Evolutionary conservation across 2,329 filamentous ascomycete genomes (phyloP).

Genomic region (Ramichloridium luteum): DNA sequence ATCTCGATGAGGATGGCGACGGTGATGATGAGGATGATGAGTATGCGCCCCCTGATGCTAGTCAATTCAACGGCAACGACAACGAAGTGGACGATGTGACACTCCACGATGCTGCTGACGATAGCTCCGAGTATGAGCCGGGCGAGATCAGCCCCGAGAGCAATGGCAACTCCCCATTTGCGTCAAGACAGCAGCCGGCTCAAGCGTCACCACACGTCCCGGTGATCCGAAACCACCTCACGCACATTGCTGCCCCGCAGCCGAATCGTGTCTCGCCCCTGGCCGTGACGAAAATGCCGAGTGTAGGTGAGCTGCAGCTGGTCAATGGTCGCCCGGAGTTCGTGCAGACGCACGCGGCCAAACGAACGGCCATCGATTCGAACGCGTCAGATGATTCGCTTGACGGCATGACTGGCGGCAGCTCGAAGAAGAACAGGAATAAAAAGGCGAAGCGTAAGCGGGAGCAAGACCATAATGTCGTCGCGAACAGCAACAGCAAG

Average conservation of each 20-base stretch:
- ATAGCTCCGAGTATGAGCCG: constrained; percentile 27
- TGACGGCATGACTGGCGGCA: constrained; percentile 10
- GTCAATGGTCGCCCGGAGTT: constrained; percentile 30
- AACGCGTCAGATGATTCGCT: constrained; percentile 20
- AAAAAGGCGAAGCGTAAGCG: constrained; percentile 26
- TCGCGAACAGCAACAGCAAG: constrained; percentile 13
- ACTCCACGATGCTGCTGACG: constrained; percentile 17
- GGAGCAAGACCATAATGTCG: constrained; percentile 9
- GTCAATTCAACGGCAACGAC: constrained; percentile 14
- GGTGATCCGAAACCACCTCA: constrained; percentile 53
- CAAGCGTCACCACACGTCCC: constrained; percentile 40
- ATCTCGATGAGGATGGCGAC: constrained; percentile 14
- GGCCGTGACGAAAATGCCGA: constrained; percentile 39
- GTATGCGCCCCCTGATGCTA: constrained; percentile 22
- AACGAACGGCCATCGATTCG: constrained; percentile 12
- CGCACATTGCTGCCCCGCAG: constrained; percentile 57
- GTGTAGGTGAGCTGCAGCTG: constrained; percentile 31
- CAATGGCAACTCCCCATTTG: constrained; percentile 9
- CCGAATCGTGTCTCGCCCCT: constrained; percentile 56
- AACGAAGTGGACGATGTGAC: constrained; percentile 6
- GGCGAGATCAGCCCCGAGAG: constrained; percentile 23
- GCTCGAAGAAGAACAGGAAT: constrained; percentile 24
- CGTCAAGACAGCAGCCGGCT: constrained; percentile 9
- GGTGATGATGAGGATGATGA: constrained; percentile 22
- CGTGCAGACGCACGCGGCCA: constrained; percentile 14